Percentiles rank a stretch among this genome's conserved stretches.
phyloP scores from a whole-genome alignment of 2,329 filamentous ascomycete species.

The Raffaelea albimanens region DNA sequence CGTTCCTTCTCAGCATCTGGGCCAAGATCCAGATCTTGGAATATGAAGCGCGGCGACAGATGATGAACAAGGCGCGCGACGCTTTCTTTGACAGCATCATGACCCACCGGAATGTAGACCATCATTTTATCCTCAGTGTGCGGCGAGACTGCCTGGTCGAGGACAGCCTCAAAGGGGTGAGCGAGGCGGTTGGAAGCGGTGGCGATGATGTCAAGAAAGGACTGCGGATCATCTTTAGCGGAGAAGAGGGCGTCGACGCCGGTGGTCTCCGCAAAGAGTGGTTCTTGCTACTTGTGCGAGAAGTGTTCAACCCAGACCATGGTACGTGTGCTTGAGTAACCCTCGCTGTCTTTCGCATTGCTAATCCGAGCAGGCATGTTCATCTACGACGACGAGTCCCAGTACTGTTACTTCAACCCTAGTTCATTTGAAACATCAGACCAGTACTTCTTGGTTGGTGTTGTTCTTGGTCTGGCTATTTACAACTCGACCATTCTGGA shows the following conservation, averaged over 20 bases:
- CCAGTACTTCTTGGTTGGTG: slow-evolving; percentile 83
- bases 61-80: slow-evolving; percentile 79
- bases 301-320: slow-evolving; percentile 85
- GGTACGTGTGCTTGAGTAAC: slow-evolving; percentile 41
- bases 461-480: slow-evolving; percentile 79
- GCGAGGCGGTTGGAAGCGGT: slow-evolving; percentile 71
- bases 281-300: slow-evolving; percentile 80
- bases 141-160: slow-evolving; percentile 80
- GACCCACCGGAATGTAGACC: slow-evolving; percentile 61
- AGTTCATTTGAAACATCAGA: slow-evolving; percentile 84
- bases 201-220: slow-evolving; percentile 86
- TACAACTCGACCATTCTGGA: slow-evolving; percentile 94
- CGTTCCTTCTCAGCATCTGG: slow-evolving; percentile 84
- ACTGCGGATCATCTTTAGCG: slow-evolving; percentile 72
- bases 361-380: slow-evolving; percentile 59
- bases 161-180: slow-evolving; percentile 76
- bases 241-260: slow-evolving; percentile 85
- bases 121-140: slow-evolving; percentile 69
- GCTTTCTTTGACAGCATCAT: slow-evolving; percentile 88
- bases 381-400: slow-evolving; percentile 81
- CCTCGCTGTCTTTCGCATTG: not conserved
- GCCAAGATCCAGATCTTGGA: slow-evolving; percentile 87
- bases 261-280: slow-evolving; percentile 88
- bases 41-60: slow-evolving; percentile 78
- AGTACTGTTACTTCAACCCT: slow-evolving; percentile 89